A percentile compares a stretch with the other conserved stretches of the same genome.
These are phyloP conservation scores for Colletotrichum gigasporum DNA, from an alignment of 2,329 filamentous ascomycete genomes.

Conservation along the genomic window DNA sequence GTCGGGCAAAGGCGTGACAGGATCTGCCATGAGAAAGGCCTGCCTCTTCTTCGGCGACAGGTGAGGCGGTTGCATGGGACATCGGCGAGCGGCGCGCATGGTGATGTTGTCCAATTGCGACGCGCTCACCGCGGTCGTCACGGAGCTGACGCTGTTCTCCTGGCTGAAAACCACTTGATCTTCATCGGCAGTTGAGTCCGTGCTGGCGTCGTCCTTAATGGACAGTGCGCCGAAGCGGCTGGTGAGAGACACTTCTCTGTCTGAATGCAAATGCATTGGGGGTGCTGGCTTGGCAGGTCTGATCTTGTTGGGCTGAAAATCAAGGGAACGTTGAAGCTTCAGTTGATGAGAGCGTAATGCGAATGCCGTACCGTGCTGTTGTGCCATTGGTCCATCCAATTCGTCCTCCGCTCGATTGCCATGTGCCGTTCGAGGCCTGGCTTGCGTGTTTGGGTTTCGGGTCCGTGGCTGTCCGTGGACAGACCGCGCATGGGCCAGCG, in stretches of 20 bases:
- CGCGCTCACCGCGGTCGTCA: slow-evolving; percentile 18
- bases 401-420: slow-evolving; percentile 51
- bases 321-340: slow-evolving; percentile 13
- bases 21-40: slow-evolving; percentile 27
- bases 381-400: slow-evolving; percentile 42
- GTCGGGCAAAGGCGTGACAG: slow-evolving; percentile 27
- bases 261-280: slow-evolving; percentile 38
- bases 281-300: slow-evolving; percentile 39
- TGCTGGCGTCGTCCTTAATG: slow-evolving; percentile 44
- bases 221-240: slow-evolving; percentile 49
- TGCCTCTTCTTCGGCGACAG: slow-evolving; percentile 30
- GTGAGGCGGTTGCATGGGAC: slow-evolving; percentile 7
- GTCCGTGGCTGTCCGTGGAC: slow-evolving; percentile 51
- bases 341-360: slow-evolving; percentile 19
- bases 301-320: slow-evolving; percentile 35
- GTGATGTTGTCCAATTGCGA: slow-evolving; percentile 39
- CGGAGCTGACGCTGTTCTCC: slow-evolving; percentile 35
- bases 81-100: slow-evolving; percentile 19
- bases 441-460: slow-evolving; percentile 45
- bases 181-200: slow-evolving; percentile 36
- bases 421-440: slow-evolving; percentile 50
- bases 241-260: slow-evolving; percentile 57
- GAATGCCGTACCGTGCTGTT: slow-evolving; percentile 46
- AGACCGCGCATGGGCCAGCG: slow-evolving; percentile 57
- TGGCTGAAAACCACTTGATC: slow-evolving; percentile 58